Evolutionary conservation across 345 rosid species (phyloP), one percentile per base, ranked within the genome.

Genomic region (Rhodamnia argentea): DNA sequence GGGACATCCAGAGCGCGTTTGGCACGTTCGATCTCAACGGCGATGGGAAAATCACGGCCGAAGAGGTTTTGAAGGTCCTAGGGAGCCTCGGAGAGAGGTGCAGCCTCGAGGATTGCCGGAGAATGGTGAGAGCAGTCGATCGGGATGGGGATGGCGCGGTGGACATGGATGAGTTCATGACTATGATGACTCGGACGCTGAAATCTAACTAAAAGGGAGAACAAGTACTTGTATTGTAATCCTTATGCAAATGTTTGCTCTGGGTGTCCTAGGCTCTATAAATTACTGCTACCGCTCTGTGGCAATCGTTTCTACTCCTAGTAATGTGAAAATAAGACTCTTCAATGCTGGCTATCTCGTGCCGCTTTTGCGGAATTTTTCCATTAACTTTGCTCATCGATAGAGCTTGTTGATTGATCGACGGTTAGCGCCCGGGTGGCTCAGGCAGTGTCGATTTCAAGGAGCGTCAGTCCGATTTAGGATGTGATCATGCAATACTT

Each of bases 1-100:
- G 74, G 78, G 97, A 95, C 86, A 91, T 96, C 64, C 92, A 92
- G 59, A 89, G 88, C 5, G 95, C 98, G 29, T 97, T 97, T 52
- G 84, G 86, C 78, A 91, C 93, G 8, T 97, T 95, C 82, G 98
- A 96, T 89, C 87, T 58, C 55, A 96, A 96, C 13, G 90, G 92
- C 0, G 99, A 96, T 20, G 99, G 96, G 76, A 93, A 91, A 92
- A 96, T 95, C 89, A 93, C 94, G n/a, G 96, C 96, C 2, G 98
- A 95, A 81, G 97, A 96, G 86, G 92, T 96, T 22, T 78, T 95
- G 89, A 88, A 90, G 55, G 92, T 97, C 82, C 60, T 96, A 26
- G 86, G 94, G 90, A 89, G 91, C 89, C 96, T 96, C 50, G 98
- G 97, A 2, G 99, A 96, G 90, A 89, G 91, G n/a, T 96, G 98